Percentiles rank a stretch among this genome's conserved stretches.
Conservation (phyloP, 805 yeast species). For the Kuraishia piskuri region DNA sequence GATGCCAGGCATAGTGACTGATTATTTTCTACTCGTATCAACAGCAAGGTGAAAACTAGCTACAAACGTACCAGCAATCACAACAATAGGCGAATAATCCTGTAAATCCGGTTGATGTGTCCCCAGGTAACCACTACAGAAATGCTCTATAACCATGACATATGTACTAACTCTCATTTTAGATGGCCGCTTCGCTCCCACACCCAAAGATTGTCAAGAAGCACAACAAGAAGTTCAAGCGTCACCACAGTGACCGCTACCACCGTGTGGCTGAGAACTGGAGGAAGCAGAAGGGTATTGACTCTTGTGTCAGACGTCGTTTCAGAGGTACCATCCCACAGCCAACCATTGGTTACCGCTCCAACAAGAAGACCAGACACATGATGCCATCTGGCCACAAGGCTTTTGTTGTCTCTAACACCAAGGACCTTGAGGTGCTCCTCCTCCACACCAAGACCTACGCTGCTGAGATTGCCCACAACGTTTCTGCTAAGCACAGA, state of each 20-base stretch:
- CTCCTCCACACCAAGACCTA: conserved; percentile 95
- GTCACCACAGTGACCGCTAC: conserved; percentile 99
- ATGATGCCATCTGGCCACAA: conserved; percentile 97
- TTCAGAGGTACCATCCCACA: conserved; percentile 99
- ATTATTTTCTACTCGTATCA: too few species aligned
- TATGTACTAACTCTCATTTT: conserved; percentile 3
- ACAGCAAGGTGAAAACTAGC: too few species aligned
- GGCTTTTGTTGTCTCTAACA: conserved; percentile 88
- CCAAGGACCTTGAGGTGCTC: conserved; percentile 88
- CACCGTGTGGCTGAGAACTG: conserved; percentile 97
- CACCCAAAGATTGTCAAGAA: conserved; percentile 99
- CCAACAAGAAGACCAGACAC: conserved; percentile 97
- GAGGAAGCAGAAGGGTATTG: conserved; percentile 99
- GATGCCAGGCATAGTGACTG: too few species aligned
- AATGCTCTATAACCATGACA: not conserved
- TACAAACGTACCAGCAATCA: too few species aligned
- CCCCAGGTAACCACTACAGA: too few species aligned
- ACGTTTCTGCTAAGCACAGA: conserved; percentile 97
- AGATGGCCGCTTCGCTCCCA: conserved; percentile 95
- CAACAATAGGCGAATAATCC: not conserved
- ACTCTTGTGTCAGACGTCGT: conserved; percentile 99
- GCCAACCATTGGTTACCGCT: conserved; percentile 99
- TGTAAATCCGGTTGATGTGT: too few species aligned
- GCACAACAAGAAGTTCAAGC: conserved; percentile 98
- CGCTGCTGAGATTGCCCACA: conserved; percentile 99